phyloP scores from a whole-genome alignment of 768 basidiomycete genomes.

The Mycena vulgaris region DNA sequence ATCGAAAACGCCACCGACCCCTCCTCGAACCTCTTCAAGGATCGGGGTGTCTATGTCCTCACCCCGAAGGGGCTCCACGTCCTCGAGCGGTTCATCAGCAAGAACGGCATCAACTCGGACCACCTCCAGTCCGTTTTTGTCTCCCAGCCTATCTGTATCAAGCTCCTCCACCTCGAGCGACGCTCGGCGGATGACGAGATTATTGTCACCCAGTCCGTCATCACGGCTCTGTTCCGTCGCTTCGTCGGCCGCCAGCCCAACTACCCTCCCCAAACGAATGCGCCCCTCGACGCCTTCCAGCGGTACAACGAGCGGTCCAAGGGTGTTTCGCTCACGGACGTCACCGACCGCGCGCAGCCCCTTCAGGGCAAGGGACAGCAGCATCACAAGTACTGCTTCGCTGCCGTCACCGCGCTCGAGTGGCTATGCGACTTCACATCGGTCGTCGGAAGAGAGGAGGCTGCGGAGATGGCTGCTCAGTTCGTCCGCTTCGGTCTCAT shows the following conservation, averaged over 20 bases:
- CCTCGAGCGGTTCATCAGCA: constrained; percentile 99
- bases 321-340: constrained; percentile 79
- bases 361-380: constrained; percentile 63
- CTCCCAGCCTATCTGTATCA: constrained; percentile 96
- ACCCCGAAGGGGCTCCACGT: constrained; percentile 99
- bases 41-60: constrained; percentile 94
- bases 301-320: constrained; percentile 87
- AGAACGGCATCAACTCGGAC: constrained; percentile 98
- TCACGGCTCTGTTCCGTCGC: constrained; percentile 96
- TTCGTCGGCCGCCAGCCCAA: constrained; percentile 93
- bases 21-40: constrained; percentile 92
- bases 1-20: constrained; percentile 98
- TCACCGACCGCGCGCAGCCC: constrained; percentile 76
- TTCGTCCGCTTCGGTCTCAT: constrained; percentile 97
- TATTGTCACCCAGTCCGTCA: constrained; percentile 93
- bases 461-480: constrained; percentile 97
- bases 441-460: constrained; percentile 95
- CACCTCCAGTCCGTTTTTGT: constrained; percentile 92
- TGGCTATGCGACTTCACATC: constrained; percentile 99
- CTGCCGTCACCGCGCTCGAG: constrained; percentile 90
- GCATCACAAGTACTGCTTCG: constrained; percentile 82
- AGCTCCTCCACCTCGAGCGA: constrained; percentile 96
- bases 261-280: constrained; percentile 66
- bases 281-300: constrained; percentile 72
- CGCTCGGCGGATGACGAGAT: constrained; percentile 96